Conservation (phyloP, 2,329 filamentous ascomycete genomes). For the Xylaria hypoxylon region DNA sequence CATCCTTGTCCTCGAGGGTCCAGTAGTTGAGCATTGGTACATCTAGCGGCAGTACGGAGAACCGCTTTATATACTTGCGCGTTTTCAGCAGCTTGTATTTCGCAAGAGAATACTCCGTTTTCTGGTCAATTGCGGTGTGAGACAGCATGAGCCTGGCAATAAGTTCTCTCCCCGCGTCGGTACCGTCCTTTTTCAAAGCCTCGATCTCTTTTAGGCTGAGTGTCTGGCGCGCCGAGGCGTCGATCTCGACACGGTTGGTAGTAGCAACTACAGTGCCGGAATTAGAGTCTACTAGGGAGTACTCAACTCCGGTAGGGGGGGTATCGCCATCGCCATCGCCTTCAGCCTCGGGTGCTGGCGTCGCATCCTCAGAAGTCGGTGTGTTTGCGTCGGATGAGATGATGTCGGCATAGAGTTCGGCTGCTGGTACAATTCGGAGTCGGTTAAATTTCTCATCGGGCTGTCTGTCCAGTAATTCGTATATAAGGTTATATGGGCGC, state of each 20-base stretch:
- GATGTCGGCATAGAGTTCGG: constrained; percentile 86
- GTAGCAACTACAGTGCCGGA: constrained; percentile 64
- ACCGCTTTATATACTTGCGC: constrained; percentile 90
- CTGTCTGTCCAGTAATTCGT: constrained; percentile 81
- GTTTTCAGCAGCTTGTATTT: constrained; percentile 97
- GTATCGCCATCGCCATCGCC: constrained; percentile 53
- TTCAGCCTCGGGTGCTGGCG: constrained; percentile 55
- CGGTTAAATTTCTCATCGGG: constrained; percentile 73
- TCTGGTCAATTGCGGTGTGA: constrained; percentile 90
- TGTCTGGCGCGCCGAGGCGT: constrained; percentile 76
- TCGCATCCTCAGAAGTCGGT: constrained; percentile 53
- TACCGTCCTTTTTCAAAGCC: constrained; percentile 77
- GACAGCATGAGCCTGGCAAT: constrained; percentile 93
- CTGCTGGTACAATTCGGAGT: constrained; percentile 81
- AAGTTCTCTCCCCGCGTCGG: constrained; percentile 85
- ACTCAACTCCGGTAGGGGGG: constrained; percentile 60
- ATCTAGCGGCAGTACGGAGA: constrained; percentile 86
- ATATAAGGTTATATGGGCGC: constrained; percentile 92
- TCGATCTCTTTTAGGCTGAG: constrained; percentile 82
- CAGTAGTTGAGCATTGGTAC: constrained; percentile 80
- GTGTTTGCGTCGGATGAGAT: constrained; percentile 60
- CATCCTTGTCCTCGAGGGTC: constrained; percentile 82
- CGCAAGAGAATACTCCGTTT: constrained; percentile 91
- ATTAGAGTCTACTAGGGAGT: constrained; percentile 59
- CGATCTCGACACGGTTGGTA: constrained; percentile 69